Evolutionary conservation across 2,329 filamentous ascomycete species (phyloP).

Genomic region (Cytospora mali): DNA sequence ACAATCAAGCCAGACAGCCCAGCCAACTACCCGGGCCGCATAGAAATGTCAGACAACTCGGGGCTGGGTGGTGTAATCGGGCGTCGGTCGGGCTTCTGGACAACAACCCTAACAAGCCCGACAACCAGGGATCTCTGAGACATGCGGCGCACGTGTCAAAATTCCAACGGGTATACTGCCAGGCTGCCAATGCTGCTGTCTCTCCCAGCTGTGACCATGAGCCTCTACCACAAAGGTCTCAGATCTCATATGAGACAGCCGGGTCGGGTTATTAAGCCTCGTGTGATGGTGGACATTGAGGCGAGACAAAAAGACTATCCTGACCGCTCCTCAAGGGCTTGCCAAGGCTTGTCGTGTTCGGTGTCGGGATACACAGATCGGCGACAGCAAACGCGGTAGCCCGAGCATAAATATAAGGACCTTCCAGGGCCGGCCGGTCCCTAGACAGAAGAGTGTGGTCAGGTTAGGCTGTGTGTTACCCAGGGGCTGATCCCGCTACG

Average conservation of each 20-base stretch:
- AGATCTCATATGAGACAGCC: constrained; percentile 24
- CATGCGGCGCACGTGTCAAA: constrained; percentile 21
- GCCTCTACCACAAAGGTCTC: constrained; percentile 12
- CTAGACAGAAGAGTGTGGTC: constrained; percentile 1
- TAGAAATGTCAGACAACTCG: too few relatives aligned
- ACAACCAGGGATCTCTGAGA: constrained; percentile 3
- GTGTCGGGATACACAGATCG: constrained; percentile 9
- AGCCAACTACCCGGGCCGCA: constrained; percentile 14
- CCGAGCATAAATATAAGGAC: constrained; percentile 8
- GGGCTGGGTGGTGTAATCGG: too few relatives aligned
- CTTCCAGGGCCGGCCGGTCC: constrained; percentile 5
- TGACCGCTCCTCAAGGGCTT: constrained; percentile 20
- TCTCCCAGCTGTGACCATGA: not conserved
- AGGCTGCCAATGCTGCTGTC: constrained; percentile 5
- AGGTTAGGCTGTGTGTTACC: not conserved
- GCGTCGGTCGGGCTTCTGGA: constrained; percentile 7
- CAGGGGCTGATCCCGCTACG: constrained; percentile 1
- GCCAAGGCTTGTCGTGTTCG: not conserved
- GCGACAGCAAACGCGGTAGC: constrained; percentile 12
- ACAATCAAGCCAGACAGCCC: constrained; percentile 1
- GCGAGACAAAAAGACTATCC: constrained; percentile 4
- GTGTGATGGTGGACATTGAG: constrained; percentile 13
- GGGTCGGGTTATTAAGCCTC: not conserved
- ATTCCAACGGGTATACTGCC: constrained; percentile 4
- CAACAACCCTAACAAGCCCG: constrained; percentile 12